Evolutionary conservation across 2,329 filamentous ascomycete species (phyloP), one percentile per base, ranked within the genome.

Genomic region (Chaetomiaceae sp.): DNA sequence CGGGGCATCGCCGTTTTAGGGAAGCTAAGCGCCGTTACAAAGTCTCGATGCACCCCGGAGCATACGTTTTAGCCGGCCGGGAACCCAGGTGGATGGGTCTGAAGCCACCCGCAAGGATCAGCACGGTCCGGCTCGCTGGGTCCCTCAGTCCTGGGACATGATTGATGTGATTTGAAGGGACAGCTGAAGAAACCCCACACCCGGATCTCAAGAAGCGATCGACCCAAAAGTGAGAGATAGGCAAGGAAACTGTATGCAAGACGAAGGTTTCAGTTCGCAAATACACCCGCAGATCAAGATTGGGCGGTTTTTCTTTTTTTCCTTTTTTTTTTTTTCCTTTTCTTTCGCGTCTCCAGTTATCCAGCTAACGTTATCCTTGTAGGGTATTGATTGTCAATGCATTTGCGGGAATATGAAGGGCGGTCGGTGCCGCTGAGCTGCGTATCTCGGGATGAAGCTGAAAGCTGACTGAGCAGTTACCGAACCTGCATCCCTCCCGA

Each of bases 51-150:
- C 18, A 46, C 57, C 57, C 58, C 57, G 55, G 53, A 44, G 27
- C 45, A 48, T 59, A 61, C 61, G 55, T 57, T 61, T 61, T 59
- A 62, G 55, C 59, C 59, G 59, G 56, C 52, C 48, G 60, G 51
- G 56, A 50, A 59, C 61, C 61, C 61, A 62, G 52, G 58, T 54
- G 55, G 51, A 58, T 56, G 62, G 62, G 55, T 59, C 51, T 59
- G 53, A 61, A 61, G 58, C 61, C 61, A 61, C 61, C 57, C 54
- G 57, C 59, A 52, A 51, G 52, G 60, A 61, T 62, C 58, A 62
- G 55, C 60, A 59, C 53, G 56, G 57, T 48, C 60, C 60, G 50
- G 53, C 45, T 53, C 45, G 51, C 52, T 57, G 58, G 58, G 51
- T 50, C 53, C 27, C n/a, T n/a, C n/a, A n/a, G n/a, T n/a, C n/a